These are phyloP conservation scores for Gryganskiella cystojenkinii DNA, from an alignment of 192 early-diverging fungal genomes.

Conservation along the genomic window DNA sequence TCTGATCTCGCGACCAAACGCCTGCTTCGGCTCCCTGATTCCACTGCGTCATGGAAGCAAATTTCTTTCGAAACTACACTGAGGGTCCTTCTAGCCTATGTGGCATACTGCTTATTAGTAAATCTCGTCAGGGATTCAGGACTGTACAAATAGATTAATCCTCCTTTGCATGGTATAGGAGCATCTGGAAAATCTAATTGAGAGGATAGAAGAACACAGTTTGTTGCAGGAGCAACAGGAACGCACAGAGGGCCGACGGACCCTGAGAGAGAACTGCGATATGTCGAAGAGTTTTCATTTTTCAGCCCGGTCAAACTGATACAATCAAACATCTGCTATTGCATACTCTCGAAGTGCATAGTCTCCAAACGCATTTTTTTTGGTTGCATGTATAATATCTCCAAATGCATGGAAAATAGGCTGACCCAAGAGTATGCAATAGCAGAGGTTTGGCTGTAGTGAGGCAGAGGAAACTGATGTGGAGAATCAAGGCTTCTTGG, in stretches of 20 bases:
- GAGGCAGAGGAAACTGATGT: no score
- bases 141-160: neutral
- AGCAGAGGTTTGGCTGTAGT: no score
- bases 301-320: no score
- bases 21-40: slow-evolving; percentile 9
- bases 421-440: no score
- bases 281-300: slow-evolving; percentile 1
- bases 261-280: slow-evolving; percentile 2
- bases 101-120: neutral
- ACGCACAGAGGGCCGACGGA: neutral
- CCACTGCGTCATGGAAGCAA: slow-evolving; percentile 2
- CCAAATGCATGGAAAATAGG: no score
- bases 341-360: no score
- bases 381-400: no score
- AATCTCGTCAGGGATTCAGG: neutral
- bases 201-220: neutral
- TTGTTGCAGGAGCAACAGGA: neutral
- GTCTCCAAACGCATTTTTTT: no score
- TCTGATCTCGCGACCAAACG: slow-evolving; percentile 9
- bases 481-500: no score
- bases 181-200: neutral
- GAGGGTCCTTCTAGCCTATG: slow-evolving; percentile 3
- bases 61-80: neutral
- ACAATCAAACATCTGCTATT: no score
- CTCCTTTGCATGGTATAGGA: neutral